Evolutionary conservation across 768 basidiomycete species (phyloP).

Genomic region (Serendipita sp.): DNA sequence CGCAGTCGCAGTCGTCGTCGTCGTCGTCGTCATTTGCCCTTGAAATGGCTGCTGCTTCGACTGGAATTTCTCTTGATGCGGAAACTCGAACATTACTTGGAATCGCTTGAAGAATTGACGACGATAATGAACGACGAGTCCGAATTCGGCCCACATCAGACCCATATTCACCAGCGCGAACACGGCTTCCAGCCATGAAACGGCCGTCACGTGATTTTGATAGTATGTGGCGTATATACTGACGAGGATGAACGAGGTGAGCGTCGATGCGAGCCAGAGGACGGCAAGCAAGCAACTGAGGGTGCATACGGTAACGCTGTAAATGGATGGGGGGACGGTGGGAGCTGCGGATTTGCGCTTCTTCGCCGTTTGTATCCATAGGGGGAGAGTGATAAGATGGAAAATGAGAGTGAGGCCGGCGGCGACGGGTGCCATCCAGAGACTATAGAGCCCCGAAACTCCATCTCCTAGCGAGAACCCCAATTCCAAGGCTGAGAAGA

Average conservation of each 20-base stretch:
- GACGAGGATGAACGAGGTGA: not conserved
- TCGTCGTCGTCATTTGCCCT: no score
- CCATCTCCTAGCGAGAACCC: not conserved
- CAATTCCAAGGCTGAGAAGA: not conserved
- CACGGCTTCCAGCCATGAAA: not conserved
- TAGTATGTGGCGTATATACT: not conserved
- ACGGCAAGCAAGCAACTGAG: not conserved
- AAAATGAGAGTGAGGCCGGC: not conserved
- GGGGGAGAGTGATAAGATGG: not conserved
- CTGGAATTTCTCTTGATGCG: no score
- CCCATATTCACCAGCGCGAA: not conserved
- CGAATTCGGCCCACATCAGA: not conserved
- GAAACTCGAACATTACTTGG: no score
- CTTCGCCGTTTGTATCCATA: not conserved
- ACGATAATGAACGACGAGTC: not conserved
- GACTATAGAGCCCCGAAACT: not conserved
- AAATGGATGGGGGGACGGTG: not conserved
- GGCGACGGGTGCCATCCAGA: not conserved
- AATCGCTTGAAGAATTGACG: no score
- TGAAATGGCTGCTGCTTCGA: no score
- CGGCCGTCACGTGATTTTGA: no score
- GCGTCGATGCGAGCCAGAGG: not conserved
- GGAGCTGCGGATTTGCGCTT: not conserved
- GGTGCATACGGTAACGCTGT: not conserved
- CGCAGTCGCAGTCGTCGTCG: no score